Evolutionary conservation across 371 early-diverging fungal species (phyloP).

Genomic region (Capillidium rhysosporum): DNA sequence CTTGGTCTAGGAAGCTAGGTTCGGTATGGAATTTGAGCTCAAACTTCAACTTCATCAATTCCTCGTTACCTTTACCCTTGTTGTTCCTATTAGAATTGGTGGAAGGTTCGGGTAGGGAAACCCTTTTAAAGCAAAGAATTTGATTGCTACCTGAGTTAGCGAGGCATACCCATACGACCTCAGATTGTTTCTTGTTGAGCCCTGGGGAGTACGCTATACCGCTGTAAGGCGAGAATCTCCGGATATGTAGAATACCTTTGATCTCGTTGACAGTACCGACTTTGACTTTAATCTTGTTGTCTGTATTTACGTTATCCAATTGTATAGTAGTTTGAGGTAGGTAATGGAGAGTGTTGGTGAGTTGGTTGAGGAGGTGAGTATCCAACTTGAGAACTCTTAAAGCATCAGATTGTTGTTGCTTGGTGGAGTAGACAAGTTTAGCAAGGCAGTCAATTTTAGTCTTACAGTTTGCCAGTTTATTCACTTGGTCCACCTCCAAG

Average conservation of each 20-base stretch:
- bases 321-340: constrained; percentile 34
- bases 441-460: constrained; percentile 14
- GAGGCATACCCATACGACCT: constrained; percentile 76
- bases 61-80: too few relatives aligned
- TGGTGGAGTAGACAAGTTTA: constrained; percentile 10
- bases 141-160: constrained; percentile 41
- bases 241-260: neutral
- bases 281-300: constrained; percentile 9
- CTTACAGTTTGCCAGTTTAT: neutral
- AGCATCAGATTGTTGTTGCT: neutral
- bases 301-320: constrained; percentile 11
- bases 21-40: too few relatives aligned
- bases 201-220: constrained; percentile 43
- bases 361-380: neutral
- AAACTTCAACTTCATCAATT: too few relatives aligned
- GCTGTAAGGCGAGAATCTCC: neutral
- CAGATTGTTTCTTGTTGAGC: constrained; percentile 79
- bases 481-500: constrained; percentile 12
- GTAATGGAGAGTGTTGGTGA: constrained; percentile 20
- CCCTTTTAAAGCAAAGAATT: constrained; percentile 51
- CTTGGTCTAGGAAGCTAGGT: too few relatives aligned
- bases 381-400: neutral
- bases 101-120: constrained; percentile 24
- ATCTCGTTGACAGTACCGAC: neutral
- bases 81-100: too few relatives aligned